A percentile compares a stretch with the other conserved stretches of the same genome.
phyloP scores from a whole-genome alignment of 805 yeast species.

The Pichia manshurica region DNA sequence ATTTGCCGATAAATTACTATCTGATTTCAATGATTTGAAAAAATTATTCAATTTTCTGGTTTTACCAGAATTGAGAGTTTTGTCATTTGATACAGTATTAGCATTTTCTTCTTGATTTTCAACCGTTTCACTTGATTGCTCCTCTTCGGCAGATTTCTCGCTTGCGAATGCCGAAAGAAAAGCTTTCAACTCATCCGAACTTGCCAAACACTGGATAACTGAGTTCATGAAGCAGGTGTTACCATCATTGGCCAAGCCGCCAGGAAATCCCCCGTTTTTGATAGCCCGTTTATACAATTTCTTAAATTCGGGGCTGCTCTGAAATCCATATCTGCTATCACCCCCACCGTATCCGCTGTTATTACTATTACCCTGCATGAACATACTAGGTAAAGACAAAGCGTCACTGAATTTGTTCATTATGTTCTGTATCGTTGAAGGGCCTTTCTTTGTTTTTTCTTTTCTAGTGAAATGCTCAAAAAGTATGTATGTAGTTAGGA shows the following conservation, averaged over 20 bases:
- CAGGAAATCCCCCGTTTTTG: constrained; percentile 65
- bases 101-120: background rate
- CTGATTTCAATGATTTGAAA: constrained; percentile 15
- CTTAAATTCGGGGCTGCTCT: constrained; percentile 9
- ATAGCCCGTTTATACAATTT: constrained; percentile 34
- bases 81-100: background rate
- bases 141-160: background rate
- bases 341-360: background rate
- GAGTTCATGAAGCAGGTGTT: constrained; percentile 94
- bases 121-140: background rate
- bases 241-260: constrained; percentile 86
- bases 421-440: background rate
- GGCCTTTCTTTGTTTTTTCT: background rate
- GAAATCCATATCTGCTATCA: constrained; percentile 1
- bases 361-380: constrained; percentile 3
- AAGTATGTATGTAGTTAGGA: constrained; percentile 5
- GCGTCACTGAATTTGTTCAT: constrained; percentile 15
- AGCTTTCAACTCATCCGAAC: constrained; percentile 53
- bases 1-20: background rate
- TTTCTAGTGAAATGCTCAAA: background rate
- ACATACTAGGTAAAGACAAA: constrained; percentile 11
- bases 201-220: constrained; percentile 77
- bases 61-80: background rate
- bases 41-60: background rate
- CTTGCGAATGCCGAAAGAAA: constrained; percentile 46